These are phyloP conservation scores for Psidium guajava DNA, from an alignment of 345 rosid species.

Conservation along the genomic window DNA sequence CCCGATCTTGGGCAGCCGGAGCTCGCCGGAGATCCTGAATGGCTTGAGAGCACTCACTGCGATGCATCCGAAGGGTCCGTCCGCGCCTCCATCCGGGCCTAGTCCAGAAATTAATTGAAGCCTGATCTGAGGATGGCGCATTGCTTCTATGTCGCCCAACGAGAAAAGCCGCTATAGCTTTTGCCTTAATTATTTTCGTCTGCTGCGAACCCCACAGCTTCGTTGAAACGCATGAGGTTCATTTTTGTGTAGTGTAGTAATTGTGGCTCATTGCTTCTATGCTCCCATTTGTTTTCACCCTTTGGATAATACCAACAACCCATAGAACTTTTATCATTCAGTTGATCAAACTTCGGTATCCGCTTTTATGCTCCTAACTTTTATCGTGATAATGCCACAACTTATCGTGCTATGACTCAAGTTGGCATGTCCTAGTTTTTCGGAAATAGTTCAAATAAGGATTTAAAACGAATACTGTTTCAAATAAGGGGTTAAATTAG, in stretches of 20 bases:
- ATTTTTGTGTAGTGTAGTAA: not conserved
- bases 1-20: not conserved
- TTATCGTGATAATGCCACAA: not conserved
- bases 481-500: too few relatives aligned
- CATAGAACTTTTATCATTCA: not conserved
- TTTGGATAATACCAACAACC: not conserved
- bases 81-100: conserved; percentile 38
- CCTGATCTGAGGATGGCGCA: not conserved
- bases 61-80: conserved; percentile 32
- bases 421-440: not conserved
- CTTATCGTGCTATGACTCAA: not conserved
- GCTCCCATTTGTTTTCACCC: not conserved
- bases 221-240: not conserved
- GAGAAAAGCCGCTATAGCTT: not conserved
- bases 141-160: not conserved
- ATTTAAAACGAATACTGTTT: too few relatives aligned
- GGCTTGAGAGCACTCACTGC: conserved; percentile 3
- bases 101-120: conserved; percentile 22
- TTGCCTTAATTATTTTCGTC: not conserved
- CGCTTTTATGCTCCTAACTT: not conserved
- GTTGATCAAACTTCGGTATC: not conserved
- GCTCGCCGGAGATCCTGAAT: not conserved
- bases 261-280: too few relatives aligned
- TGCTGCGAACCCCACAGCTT: not conserved
- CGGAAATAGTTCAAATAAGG: too few relatives aligned